phyloP scores from a whole-genome alignment of 2,329 filamentous ascomycete species.

The Phialocephala sp. region DNA sequence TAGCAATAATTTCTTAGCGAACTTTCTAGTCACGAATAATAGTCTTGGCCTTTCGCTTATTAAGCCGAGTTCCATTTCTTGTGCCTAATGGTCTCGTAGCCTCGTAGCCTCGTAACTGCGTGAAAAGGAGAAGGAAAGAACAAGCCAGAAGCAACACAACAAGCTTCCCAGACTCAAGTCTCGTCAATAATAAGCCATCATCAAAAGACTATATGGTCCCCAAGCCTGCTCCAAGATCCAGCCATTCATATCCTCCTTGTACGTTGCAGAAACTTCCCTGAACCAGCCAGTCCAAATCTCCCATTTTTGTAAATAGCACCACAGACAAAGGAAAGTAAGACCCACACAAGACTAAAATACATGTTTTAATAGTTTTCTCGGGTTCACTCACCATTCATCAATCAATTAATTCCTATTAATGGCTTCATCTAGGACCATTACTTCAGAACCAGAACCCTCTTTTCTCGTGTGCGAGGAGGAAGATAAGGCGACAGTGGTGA shows the following conservation, averaged over 20 bases:
- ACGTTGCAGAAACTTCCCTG: neutral
- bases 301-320: neutral
- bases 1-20: too few relatives aligned
- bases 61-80: neutral
- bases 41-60: neutral
- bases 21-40: too few relatives aligned
- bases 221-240: neutral
- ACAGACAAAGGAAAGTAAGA: neutral
- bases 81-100: neutral
- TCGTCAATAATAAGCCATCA: neutral
- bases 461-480: neutral
- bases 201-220: neutral
- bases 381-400: neutral
- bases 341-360: neutral
- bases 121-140: neutral
- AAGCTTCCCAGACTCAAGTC: neutral
- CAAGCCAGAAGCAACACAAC: neutral
- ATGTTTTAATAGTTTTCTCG: neutral
- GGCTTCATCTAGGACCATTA: neutral
- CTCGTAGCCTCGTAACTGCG: neutral
- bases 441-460: neutral
- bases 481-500: neutral
- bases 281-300: neutral
- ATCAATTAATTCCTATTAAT: neutral
- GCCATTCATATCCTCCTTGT: neutral